Base-by-base conservation (phyloP, 176 grass and related monocot genomes). In the Ensete ventricosum region DNA sequence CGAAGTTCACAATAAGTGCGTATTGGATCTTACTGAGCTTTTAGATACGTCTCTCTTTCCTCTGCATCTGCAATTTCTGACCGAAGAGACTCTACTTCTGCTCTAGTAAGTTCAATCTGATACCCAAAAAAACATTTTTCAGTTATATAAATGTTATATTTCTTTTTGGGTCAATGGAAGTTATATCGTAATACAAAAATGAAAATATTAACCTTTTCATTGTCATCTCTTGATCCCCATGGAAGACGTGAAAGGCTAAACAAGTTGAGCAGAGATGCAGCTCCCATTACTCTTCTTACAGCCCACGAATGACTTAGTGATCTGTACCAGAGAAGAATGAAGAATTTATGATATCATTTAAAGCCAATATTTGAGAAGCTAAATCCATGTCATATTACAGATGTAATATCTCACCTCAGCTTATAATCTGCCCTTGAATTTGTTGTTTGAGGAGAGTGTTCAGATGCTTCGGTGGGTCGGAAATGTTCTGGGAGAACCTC, bases 401-500 rank as follows among this genome's bases (percentile, higher is more conserved):
- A 6, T 52, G 26, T 23, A 58, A 72, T 72, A 69, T 73, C 87
- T 70, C 55, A 98, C 94, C 90, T 89, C 55, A 87, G 76, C 71
- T 85, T 71, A 77, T 76, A 58, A 82, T 89, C 80, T 67, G 67
- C 12, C 58, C 67, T 84, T 77, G 24, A 80, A 77, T 76, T 87
- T 64, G 84, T 91, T 64, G 76, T 76, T 60, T 80, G 72, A 11
- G 54, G 64, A 57, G 57, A 63, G 17, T 85, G 83, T 71, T 84
- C 80, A 71, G 90, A 79, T 73, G 74, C 67, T 87, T 83, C 75
- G 7, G 23, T 64, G 8, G 94, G 74, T 2, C 83, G 73, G 70
- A 98, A 98, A 75, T 98, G 84, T 57, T 93, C 72, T 2, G 88
- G 94, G 51, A 91, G 87, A 85, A 98, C 67, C 62, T 98, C 94